Evolutionary conservation across 768 basidiomycete genomes (phyloP).

Genomic region (Amanita rubescens): DNA sequence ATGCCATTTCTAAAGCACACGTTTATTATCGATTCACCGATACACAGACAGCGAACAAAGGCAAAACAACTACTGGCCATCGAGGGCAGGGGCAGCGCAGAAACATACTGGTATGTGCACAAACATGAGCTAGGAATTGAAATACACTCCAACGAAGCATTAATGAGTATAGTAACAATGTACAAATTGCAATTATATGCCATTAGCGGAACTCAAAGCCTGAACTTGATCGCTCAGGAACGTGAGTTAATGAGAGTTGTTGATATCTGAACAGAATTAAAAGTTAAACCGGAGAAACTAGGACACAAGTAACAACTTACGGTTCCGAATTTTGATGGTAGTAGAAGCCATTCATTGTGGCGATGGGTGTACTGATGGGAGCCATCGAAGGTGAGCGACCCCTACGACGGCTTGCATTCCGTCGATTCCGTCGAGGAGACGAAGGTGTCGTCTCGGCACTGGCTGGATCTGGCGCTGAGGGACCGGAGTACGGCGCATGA

Average conservation of each 20-base stretch:
- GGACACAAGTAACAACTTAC: constrained; percentile 38
- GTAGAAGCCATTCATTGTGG: constrained; percentile 86
- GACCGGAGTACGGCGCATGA: background rate
- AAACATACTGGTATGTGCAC: background rate
- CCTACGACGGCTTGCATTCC: constrained; percentile 41
- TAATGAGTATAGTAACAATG: constrained; percentile 4
- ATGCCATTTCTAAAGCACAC: background rate
- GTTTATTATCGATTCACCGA: background rate
- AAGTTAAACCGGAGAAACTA: constrained; percentile 9
- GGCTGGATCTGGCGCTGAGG: constrained; percentile 8
- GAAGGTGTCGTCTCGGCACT: constrained; percentile 27
- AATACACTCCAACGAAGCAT: constrained; percentile 1
- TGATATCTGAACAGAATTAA: constrained; percentile 59
- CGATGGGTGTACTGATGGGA: constrained; percentile 43
- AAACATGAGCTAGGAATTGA: too few species aligned
- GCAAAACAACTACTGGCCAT: background rate
- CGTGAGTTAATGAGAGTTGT: constrained; percentile 75
- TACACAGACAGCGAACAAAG: constrained; percentile 6
- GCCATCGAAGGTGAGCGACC: constrained; percentile 43
- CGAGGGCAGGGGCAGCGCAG: constrained; percentile 2
- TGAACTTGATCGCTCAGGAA: constrained; percentile 64
- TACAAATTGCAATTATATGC: background rate
- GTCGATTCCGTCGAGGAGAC: constrained; percentile 27
- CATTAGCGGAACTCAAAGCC: constrained; percentile 82
- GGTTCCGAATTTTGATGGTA: constrained; percentile 91